Base-by-base conservation (phyloP, 1,284 basidiomycete species). In the Sanguinoderma infundibulare region DNA sequence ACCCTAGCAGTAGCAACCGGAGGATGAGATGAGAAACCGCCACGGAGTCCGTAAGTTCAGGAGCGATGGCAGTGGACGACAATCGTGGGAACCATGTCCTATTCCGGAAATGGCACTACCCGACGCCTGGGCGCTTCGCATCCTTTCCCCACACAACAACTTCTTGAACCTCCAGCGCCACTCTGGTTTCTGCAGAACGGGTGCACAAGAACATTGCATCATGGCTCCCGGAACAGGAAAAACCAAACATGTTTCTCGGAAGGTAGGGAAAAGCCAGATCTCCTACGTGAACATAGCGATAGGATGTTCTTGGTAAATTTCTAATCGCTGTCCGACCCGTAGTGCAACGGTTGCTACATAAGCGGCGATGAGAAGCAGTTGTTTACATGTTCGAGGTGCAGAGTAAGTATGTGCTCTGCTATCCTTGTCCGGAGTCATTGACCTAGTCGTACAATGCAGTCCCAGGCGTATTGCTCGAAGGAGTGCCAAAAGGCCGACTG, bases 401-500 rank as follows among this genome's bases (percentile, higher is more conserved):
- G 65, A 60, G 71, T 70, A 20, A 30, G 63, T 53, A 2, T 7
- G 9, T 4, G 26, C 3, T 6, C 26, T n/a, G n/a, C n/a, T n/a
- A n/a, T n/a, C n/a, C 32, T 20, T 14, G 5, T 5, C 39, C 12
- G 10, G n/a, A 24, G n/a, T 30, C 34, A 34, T 17, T 12, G 49
- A n/a, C 5, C 32, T 38, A 35, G 59, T 57, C 34, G 61, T 35
- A 14, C 2, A 2, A 22, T n/a, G 8, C 7, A 72, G 74, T 70
- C 70, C 53, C 69, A 68, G 47, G 62, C 62, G 22, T 74, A 74
- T 53, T 74, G 72, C 59, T 74, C 71, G 6, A 69, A 66, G 32
- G 71, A 72, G n/a, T 74, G 70, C 44, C 72, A 74, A 44, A 68
- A 64, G 38, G 65, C 65, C 8, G 69, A 74, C 58, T 73, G 72